Percentiles rank a stretch among this genome's conserved stretches.
Conservation (phyloP, 192 early-diverging fungal genomes). For the Podila clonocystis region DNA sequence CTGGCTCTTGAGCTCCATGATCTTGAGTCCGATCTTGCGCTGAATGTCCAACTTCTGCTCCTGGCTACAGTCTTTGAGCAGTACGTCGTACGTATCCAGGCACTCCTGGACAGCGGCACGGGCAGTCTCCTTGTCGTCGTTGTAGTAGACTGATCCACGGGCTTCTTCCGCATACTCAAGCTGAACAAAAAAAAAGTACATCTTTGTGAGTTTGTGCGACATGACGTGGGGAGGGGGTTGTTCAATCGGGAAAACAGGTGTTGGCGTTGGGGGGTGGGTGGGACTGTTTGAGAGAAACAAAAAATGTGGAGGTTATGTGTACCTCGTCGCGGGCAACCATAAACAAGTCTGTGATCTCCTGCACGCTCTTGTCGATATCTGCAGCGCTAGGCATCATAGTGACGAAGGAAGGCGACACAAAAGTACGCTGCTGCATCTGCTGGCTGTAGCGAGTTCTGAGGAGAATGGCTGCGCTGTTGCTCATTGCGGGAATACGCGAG, state of each 20-base stretch:
- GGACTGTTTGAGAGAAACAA: neutral
- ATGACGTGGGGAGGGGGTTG: no score
- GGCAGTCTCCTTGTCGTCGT: slow-evolving; percentile 51
- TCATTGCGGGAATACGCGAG: neutral
- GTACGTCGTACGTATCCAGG: slow-evolving; percentile 23
- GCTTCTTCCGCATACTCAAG: slow-evolving; percentile 55
- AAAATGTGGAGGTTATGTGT: neutral
- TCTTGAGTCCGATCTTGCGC: slow-evolving; percentile 53
- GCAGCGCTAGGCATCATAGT: slow-evolving; percentile 1
- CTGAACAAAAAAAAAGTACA: slow-evolving; percentile 2
- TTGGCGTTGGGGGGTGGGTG: no score
- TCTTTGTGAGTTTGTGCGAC: no score
- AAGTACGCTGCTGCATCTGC: slow-evolving; percentile 11
- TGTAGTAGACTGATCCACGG: slow-evolving; percentile 54
- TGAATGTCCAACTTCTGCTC: slow-evolving; percentile 46
- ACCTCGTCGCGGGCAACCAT: slow-evolving; percentile 49
- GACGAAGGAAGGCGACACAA: slow-evolving; percentile 12
- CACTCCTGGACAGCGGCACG: slow-evolving; percentile 48
- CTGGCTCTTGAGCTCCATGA: slow-evolving; percentile 51
- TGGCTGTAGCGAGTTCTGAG: neutral
- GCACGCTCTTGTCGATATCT: slow-evolving; percentile 40
- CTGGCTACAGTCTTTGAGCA: slow-evolving; percentile 31
- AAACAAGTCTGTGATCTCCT: slow-evolving; percentile 42
- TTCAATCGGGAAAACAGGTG: neutral
- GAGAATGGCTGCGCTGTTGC: neutral